Evolutionary conservation across 176 grass and related monocot genomes (phyloP).

Genomic region (Phyllostachys edulis): DNA sequence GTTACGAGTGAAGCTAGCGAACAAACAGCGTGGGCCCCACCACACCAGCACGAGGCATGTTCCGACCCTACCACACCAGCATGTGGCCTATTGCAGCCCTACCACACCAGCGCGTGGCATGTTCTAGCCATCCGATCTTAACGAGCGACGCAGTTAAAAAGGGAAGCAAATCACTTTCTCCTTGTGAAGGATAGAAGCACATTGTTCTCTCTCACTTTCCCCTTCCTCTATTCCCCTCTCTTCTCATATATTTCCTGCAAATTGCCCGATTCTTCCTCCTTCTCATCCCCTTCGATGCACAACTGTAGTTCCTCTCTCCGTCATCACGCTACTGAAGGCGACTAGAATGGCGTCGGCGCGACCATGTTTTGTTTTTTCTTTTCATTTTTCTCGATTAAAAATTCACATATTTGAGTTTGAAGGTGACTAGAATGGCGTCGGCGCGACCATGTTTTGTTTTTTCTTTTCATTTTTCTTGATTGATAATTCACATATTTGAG

Average conservation of each 20-base stretch:
- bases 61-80: too few species aligned
- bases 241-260: too few species aligned
- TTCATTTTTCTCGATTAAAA: too few species aligned
- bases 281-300: accelerated
- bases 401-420: too few species aligned
- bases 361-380: too few species aligned
- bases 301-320: not conserved
- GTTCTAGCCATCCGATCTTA: not conserved
- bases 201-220: not conserved
- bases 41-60: not conserved
- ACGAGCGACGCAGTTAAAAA: not conserved
- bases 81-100: too few species aligned
- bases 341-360: too few species aligned
- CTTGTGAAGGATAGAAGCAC: not conserved
- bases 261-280: not conserved
- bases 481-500: not conserved
- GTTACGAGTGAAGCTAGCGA: not conserved
- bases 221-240: not conserved
- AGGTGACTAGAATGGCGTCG: not conserved
- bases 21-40: not conserved
- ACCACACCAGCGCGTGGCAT: not conserved
- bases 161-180: accelerated
- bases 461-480: not conserved
- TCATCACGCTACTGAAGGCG: not conserved
- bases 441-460: not conserved